These are phyloP conservation scores for Raddia distichophylla DNA, from an alignment of 176 grass and related monocot genomes.

Conservation along the genomic window DNA sequence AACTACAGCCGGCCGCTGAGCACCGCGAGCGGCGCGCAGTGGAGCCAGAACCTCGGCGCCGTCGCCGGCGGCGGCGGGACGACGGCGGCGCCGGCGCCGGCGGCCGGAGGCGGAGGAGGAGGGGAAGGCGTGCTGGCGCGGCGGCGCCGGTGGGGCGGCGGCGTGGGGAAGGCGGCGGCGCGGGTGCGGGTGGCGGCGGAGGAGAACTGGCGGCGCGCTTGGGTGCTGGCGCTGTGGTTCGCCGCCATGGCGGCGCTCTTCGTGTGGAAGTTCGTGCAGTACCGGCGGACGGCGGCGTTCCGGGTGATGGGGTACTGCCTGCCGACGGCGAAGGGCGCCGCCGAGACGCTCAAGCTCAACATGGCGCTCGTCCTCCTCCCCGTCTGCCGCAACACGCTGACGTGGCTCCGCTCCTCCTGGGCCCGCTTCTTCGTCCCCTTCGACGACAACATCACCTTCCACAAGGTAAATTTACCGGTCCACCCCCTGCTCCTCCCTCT, in stretches of 20 bases:
- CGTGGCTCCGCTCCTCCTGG: constrained; percentile 93
- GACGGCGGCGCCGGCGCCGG: not conserved
- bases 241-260: constrained; percentile 67
- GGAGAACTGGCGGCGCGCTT: constrained; percentile 86
- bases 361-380: constrained; percentile 96
- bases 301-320: constrained; percentile 96
- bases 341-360: constrained; percentile 98
- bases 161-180: constrained; percentile 34
- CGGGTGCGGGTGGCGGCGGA: constrained; percentile 57
- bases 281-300: constrained; percentile 61
- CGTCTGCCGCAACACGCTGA: constrained; percentile 96
- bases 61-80: not conserved
- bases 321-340: constrained; percentile 84
- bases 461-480: constrained; percentile 65
- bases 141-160: constrained; percentile 12
- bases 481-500: not conserved
- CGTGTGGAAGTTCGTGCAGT: constrained; percentile 91
- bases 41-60: constrained; percentile 90
- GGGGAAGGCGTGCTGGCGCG: not conserved
- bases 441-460: constrained; percentile 99
- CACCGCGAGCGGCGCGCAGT: constrained; percentile 84
- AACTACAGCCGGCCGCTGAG: constrained; percentile 94
- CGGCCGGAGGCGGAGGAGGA: not conserved
- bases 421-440: constrained; percentile 92
- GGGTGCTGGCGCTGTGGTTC: constrained; percentile 83